Base-by-base conservation (phyloP, 768 basidiomycete genomes). In the Russula olivacea region DNA sequence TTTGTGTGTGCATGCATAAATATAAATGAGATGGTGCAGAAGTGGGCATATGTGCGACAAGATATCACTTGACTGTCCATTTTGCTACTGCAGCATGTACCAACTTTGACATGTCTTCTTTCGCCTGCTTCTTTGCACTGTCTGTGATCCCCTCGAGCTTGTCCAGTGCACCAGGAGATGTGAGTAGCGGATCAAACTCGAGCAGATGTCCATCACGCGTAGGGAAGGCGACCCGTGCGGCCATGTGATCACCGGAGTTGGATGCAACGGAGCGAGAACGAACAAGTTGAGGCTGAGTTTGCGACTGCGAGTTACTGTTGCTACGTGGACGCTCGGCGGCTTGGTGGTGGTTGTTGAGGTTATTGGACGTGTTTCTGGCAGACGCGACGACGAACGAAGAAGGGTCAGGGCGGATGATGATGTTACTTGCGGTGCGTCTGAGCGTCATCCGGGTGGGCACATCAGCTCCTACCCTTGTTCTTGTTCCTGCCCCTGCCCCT, bases 61-160 rank as follows among this genome's bases (percentile, higher is more conserved):
- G 45, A 17, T 3, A 25, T 28, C 50, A 63, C 36, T 63, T 58
- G 58, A 68, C 25, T 63, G 82, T 85, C 90, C 90, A 92, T 69
- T 89, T 88, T 57, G 86, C 82, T 36, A 90, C 82, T 30, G 89
- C 85, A 43, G 85, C 83, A 70, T 85, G 83, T 41, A 91, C 83
- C 36, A 92, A 76, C 61, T 83, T 76, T 4, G 82, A 79, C 84
- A 91, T 88, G 65, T 92, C 90, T 51, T 83, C 80, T 68, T 82
- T 83, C 23, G 89, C 91, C 67, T 89, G 84, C 70, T 89, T 89
- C 80, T 91, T 92, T 48, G 90, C 89, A 68, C 86, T 88, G 60
- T 87, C 83, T 0, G 88, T 83, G 63, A 93, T 88, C 5, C 89
- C 89, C 58, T 89, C 86, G 9, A 91, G 78, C 36, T 82, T 84